Evolutionary conservation across 2,329 filamentous ascomycete species (phyloP).

Genomic region (Pseudopyrenochaeta lycopersici): DNA sequence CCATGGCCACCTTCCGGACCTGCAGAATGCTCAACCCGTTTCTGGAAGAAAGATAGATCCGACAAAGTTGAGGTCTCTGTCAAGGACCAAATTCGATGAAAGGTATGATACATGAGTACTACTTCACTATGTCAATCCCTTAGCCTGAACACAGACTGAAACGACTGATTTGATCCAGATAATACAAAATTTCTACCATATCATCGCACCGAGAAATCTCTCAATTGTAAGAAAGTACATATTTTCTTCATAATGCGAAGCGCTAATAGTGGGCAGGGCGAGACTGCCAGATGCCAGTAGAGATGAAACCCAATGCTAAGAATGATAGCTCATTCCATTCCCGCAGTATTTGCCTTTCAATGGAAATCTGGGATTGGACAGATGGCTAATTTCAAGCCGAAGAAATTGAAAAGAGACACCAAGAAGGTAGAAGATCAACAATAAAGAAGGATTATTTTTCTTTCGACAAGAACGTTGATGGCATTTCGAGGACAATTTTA

Average conservation of each 20-base stretch:
- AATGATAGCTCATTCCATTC: too few relatives aligned
- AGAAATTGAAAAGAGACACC: too few relatives aligned
- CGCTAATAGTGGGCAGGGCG: background rate
- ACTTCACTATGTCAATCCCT: background rate
- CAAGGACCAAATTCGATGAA: slow-evolving; percentile 18
- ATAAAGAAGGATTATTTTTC: too few relatives aligned
- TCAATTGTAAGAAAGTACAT: slow-evolving; percentile 9
- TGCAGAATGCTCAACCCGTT: slow-evolving; percentile 6
- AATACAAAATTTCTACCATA: slow-evolving; percentile 18
- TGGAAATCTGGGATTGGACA: too few relatives aligned
- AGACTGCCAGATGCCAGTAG: too few relatives aligned
- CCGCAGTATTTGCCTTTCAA: too few relatives aligned
- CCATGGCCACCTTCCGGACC: background rate
- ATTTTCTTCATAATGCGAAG: background rate
- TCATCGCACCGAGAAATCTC: slow-evolving; percentile 14
- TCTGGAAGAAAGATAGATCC: slow-evolving; percentile 17
- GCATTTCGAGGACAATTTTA: too few relatives aligned
- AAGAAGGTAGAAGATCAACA: too few relatives aligned
- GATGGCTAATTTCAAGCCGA: too few relatives aligned
- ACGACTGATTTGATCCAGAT: background rate
- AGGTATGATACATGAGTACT: slow-evolving; percentile 11
- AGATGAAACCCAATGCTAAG: too few relatives aligned
- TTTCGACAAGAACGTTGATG: too few relatives aligned
- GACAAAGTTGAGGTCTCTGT: slow-evolving; percentile 9
- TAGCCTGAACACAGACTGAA: too few relatives aligned